Evolutionary conservation across 2,329 filamentous ascomycete genomes (phyloP), one percentile per base, ranked within the genome.

Genomic region (Taxawa tesnikishii): DNA sequence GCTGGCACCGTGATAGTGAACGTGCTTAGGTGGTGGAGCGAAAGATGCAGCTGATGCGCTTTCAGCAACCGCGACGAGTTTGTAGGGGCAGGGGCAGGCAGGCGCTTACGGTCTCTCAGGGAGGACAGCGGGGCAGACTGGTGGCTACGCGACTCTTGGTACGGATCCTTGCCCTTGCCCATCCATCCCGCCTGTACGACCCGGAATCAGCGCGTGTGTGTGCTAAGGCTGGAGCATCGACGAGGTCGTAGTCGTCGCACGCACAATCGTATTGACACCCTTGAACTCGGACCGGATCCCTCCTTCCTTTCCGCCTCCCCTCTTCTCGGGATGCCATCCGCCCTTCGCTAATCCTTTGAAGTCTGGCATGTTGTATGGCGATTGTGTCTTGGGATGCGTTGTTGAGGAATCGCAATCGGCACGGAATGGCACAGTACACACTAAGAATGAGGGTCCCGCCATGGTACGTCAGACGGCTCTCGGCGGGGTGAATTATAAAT

Each of bases 11-110:
- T 68, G 58, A 41, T 65, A 67, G 30, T 63, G 61, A 35, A 62
- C 55, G 39, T 71, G 79, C 46, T 73, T 87, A 1, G 85, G 85
- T 15, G 85, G 85, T 15, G 84, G 83, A 2, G 73, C 83, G 51
- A 93, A 94, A 11, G 74, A 70, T 1, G 72, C 55, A 1, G 83
- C 41, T 43, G 25, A 5, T 12, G 9, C 4, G n/a, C 11, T 6
- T 24, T 42, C 26, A 42, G 28, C 18, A 13, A 15, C 8, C 9
- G 23, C 15, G 13, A 19, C 2, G 9, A 13, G 9, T 8, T 18
- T 21, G n/a, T 14, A 29, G 3, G 27, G 6, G 12, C 12, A 10
- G 3, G 13, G 12, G 8, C 11, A 27, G 5, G 21, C 3, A 4
- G 7, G 8, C 12, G 32, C 28, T 43, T 42, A 34, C 50, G 85